phyloP scores from a whole-genome alignment of 2,329 filamentous ascomycete genomes.

The Xylaria arbuscula region DNA sequence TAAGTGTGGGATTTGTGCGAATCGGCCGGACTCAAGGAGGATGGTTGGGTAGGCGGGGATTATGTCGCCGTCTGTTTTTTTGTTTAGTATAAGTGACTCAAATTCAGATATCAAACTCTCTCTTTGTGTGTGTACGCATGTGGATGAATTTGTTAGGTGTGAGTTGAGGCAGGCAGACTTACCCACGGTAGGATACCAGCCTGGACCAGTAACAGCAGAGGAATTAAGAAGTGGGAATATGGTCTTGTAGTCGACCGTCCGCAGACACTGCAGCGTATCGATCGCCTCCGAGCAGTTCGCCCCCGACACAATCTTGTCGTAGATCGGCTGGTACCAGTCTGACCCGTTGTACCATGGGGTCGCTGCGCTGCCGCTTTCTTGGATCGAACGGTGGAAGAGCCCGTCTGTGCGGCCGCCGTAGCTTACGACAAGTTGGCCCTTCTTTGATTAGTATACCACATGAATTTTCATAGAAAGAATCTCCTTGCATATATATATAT shows the following conservation, averaged over 20 bases:
- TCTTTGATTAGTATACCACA: too few relatives aligned
- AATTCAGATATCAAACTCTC: background rate
- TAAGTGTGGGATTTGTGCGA: conserved; percentile 73
- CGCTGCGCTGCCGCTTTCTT: conserved; percentile 50
- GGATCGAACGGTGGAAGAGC: conserved; percentile 46
- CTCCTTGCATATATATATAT: too few relatives aligned
- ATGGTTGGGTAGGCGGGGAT: conserved; percentile 62
- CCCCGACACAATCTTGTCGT: conserved; percentile 58
- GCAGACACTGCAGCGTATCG: conserved; percentile 62
- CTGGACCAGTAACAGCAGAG: conserved; percentile 49
- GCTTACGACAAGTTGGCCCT: conserved; percentile 46
- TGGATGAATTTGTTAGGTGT: background rate
- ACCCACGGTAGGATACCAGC: conserved; percentile 49
- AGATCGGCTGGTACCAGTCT: conserved; percentile 58
- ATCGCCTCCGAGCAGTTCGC: conserved; percentile 60
- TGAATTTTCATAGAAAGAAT: too few relatives aligned
- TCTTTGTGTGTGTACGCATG: background rate
- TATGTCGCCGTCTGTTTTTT: conserved; percentile 64
- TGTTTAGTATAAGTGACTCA: background rate
- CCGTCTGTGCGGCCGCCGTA: conserved; percentile 47
- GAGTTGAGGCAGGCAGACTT: conserved; percentile 37
- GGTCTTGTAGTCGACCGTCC: conserved; percentile 57
- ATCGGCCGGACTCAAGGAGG: conserved; percentile 67
- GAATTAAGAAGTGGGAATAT: conserved; percentile 58
- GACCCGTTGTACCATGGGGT: conserved; percentile 52